A percentile compares a stretch with the other conserved stretches of the same genome.
These are phyloP conservation scores for Hansenula anomala DNA, from an alignment of 1,139 yeast species.

Conservation along the genomic window DNA sequence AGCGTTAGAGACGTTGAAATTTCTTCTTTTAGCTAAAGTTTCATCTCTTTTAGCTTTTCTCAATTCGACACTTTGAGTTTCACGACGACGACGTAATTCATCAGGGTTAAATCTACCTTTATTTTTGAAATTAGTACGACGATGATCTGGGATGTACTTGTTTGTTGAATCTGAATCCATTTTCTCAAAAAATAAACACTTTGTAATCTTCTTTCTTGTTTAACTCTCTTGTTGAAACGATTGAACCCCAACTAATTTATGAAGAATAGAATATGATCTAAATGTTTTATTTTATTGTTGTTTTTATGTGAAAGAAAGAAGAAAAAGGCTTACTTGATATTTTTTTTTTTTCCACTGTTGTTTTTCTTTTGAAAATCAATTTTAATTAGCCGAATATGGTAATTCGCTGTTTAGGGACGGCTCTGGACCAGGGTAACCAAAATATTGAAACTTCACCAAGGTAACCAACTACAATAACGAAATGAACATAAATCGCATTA, in stretches of 20 bases:
- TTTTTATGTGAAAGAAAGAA: not conserved
- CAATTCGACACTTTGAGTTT: constrained; percentile 93
- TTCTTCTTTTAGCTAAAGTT: constrained; percentile 88
- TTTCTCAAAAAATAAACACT: not conserved
- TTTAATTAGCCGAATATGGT: constrained; percentile 7
- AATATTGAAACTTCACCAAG: not conserved
- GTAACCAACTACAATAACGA: too few relatives aligned
- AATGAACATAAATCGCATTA: too few relatives aligned
- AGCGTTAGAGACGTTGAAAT: constrained; percentile 41
- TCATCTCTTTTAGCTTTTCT: constrained; percentile 97
- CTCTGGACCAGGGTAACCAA: not conserved
- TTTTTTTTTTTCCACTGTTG: not conserved
- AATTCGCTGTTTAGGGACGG: not conserved
- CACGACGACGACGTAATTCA: constrained; percentile 96
- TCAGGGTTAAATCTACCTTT: constrained; percentile 92
- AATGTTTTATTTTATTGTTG: not conserved
- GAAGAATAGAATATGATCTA: not conserved
- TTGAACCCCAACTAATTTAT: too few relatives aligned
- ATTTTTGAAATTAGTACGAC: constrained; percentile 95
- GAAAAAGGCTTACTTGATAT: not conserved
- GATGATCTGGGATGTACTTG: constrained; percentile 93
- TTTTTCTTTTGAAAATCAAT: not conserved
- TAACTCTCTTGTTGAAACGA: too few relatives aligned
- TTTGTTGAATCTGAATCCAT: constrained; percentile 81
- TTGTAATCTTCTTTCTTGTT: too few relatives aligned